Conservation (phyloP, 768 basidiomycete species). For the Tubosaeta sp. region DNA sequence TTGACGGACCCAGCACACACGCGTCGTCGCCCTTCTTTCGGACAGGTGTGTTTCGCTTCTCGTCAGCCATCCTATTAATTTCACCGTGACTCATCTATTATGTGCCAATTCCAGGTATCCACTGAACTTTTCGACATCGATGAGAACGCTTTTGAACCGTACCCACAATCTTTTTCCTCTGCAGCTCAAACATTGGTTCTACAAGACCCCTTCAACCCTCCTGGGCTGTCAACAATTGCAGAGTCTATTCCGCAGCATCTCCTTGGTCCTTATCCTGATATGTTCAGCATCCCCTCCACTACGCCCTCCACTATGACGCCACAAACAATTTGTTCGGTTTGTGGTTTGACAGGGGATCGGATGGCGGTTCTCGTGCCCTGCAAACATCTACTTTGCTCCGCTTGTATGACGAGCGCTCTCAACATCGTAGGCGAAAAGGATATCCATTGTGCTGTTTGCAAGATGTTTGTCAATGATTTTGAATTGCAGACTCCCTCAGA, state of each 20-base stretch:
- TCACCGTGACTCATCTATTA: slow-evolving; percentile 12
- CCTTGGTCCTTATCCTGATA: slow-evolving; percentile 19
- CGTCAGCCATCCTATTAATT: slow-evolving; percentile 9
- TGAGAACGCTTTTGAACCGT: slow-evolving; percentile 60
- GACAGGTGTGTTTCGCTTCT: slow-evolving; percentile 33
- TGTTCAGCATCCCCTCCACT: slow-evolving; percentile 15
- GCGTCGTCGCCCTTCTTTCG: slow-evolving; percentile 37
- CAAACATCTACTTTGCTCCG: slow-evolving; percentile 70
- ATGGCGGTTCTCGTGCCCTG: slow-evolving; percentile 74
- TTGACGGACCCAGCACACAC: slow-evolving; percentile 65
- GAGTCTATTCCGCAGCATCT: slow-evolving; percentile 26
- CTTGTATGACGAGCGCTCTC: slow-evolving; percentile 78
- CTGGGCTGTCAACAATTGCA: slow-evolving; percentile 31
- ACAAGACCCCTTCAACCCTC: slow-evolving; percentile 42
- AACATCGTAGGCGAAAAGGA: slow-evolving; percentile 90
- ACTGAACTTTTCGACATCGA: slow-evolving; percentile 70
- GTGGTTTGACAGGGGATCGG: slow-evolving; percentile 42
- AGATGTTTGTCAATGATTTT: slow-evolving; percentile 65
- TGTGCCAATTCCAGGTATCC: slow-evolving; percentile 34
- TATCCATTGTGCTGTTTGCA: slow-evolving; percentile 81
- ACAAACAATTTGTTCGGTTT: slow-evolving; percentile 55
- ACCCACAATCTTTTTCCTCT: slow-evolving; percentile 37
- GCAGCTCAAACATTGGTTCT: slow-evolving; percentile 32
- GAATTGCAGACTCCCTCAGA: slow-evolving; percentile 38
- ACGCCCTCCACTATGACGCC: too few species aligned